phyloP scores from a whole-genome alignment of 768 basidiomycete genomes.

The Mycena olivaceomarginata region DNA sequence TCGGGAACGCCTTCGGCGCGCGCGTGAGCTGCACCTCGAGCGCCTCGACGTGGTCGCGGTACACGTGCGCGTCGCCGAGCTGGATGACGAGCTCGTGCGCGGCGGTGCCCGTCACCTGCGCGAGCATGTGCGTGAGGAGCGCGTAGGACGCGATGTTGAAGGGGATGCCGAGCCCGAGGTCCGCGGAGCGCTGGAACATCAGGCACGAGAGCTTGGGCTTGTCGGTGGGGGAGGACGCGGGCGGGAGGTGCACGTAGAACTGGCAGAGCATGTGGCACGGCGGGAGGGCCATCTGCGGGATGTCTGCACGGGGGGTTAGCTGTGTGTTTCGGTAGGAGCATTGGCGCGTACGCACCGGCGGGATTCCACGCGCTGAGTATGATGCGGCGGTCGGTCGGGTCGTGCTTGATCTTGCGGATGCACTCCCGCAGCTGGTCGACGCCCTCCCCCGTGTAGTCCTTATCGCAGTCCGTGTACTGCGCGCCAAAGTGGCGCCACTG shows the following conservation, averaged over 20 bases:
- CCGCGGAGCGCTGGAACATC: constrained; percentile 98
- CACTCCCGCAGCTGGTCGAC: constrained; percentile 95
- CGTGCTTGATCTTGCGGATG: constrained; percentile 93
- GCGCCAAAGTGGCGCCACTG: constrained; percentile 98
- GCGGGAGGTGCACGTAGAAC: constrained; percentile 96
- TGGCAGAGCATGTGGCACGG: constrained; percentile 99
- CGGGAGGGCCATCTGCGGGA: constrained; percentile 95
- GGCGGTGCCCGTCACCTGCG: constrained; percentile 90
- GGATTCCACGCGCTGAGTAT: constrained; percentile 99
- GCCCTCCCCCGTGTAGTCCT: constrained; percentile 87
- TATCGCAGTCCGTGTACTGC: constrained; percentile 82
- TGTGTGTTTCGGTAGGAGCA: background rate
- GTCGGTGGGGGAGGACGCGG: constrained; percentile 63
- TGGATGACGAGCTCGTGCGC: constrained; percentile 95
- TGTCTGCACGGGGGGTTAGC: constrained; percentile 71
- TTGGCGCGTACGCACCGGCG: constrained; percentile 76
- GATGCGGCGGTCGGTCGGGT: constrained; percentile 95
- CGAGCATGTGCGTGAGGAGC: constrained; percentile 97
- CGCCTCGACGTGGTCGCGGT: constrained; percentile 93
- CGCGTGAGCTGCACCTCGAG: constrained; percentile 88
- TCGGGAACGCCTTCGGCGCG: constrained; percentile 90
- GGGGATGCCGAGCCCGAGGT: constrained; percentile 97
- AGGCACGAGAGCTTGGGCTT: constrained; percentile 92
- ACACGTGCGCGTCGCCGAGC: constrained; percentile 98
- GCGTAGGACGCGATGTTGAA: constrained; percentile 99